These are phyloP conservation scores for Candida boidinii DNA, from an alignment of 805 yeast genomes.

Conservation along the genomic window DNA sequence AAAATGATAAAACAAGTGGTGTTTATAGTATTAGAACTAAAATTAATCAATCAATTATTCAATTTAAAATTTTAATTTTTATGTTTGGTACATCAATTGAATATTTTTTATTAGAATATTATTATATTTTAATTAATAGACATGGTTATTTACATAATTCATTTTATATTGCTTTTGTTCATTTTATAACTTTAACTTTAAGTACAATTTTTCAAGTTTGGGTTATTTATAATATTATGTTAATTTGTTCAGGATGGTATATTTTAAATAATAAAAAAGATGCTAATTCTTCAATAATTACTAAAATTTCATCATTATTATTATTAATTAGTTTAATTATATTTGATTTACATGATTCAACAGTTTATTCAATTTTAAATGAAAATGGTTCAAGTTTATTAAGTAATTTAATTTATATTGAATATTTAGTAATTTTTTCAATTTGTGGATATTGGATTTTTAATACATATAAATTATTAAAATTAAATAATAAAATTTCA, in stretches of 20 bases:
- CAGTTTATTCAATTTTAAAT: conserved; percentile 20
- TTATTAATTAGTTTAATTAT: conserved; percentile 19
- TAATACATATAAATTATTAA: conserved; percentile 12
- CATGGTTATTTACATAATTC: conserved; percentile 17
- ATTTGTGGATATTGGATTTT: conserved; percentile 11
- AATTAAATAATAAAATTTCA: background rate
- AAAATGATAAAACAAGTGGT: conserved; percentile 12
- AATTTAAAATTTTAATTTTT: conserved; percentile 18
- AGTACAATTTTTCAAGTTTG: conserved; percentile 21
- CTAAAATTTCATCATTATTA: conserved; percentile 10
- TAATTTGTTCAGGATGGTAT: conserved; percentile 20
- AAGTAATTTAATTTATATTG: conserved; percentile 14
- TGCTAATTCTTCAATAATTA: conserved; percentile 6
- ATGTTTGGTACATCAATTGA: conserved; percentile 10
- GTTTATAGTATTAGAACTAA: background rate
- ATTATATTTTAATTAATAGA: conserved; percentile 14
- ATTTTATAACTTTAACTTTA: conserved; percentile 12
- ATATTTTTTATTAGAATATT: conserved; percentile 8
- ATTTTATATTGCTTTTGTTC: conserved; percentile 12
- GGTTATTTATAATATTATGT: conserved; percentile 22
- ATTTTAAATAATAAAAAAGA: conserved; percentile 12
- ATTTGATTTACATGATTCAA: conserved; percentile 21
- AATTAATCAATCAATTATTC: conserved; percentile 11
- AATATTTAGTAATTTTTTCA: conserved; percentile 12
- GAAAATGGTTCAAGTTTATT: conserved; percentile 11